Conservation (phyloP, 164 flowering plant genomes). For the Dillenia suffruticosa region DNA sequence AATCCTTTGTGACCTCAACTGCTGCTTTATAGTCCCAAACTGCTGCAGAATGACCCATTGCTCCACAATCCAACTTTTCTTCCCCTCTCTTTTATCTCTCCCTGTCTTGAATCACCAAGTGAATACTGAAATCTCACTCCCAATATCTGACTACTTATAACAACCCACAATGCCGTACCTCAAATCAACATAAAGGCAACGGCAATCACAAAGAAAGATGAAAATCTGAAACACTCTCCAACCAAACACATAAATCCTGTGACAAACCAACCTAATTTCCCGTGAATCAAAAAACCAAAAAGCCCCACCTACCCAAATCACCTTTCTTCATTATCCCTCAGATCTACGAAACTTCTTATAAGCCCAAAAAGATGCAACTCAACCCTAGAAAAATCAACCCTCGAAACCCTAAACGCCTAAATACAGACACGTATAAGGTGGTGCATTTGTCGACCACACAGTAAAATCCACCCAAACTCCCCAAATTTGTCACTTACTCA, state of each 20-base stretch:
- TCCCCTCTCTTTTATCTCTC: neutral
- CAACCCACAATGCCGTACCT: neutral
- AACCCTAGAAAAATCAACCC: neutral
- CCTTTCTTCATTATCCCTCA: conserved; percentile 1
- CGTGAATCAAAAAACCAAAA: conserved; percentile 13
- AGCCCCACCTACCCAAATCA: conserved; percentile 14
- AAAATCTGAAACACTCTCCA: conserved; percentile 12
- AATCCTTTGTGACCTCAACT: conserved; percentile 63
- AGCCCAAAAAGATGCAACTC: neutral
- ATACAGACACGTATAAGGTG: no score
- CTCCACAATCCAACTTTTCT: neutral
- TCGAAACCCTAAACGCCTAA: neutral
- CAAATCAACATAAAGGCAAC: neutral
- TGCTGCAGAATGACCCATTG: conserved; percentile 76
- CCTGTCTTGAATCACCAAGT: neutral
- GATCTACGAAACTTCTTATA: neutral
- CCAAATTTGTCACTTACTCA: neutral
- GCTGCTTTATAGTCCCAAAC: conserved; percentile 69
- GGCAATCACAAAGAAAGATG: conserved; percentile 10
- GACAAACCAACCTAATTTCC: conserved; percentile 14
- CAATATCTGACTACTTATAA: neutral
- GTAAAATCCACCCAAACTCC: neutral
- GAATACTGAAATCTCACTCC: neutral
- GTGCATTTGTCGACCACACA: no score
- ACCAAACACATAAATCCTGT: conserved; percentile 16